Evolutionary conservation across 441 rosid genomes (phyloP).

Genomic region (Corymbia calophylla): DNA sequence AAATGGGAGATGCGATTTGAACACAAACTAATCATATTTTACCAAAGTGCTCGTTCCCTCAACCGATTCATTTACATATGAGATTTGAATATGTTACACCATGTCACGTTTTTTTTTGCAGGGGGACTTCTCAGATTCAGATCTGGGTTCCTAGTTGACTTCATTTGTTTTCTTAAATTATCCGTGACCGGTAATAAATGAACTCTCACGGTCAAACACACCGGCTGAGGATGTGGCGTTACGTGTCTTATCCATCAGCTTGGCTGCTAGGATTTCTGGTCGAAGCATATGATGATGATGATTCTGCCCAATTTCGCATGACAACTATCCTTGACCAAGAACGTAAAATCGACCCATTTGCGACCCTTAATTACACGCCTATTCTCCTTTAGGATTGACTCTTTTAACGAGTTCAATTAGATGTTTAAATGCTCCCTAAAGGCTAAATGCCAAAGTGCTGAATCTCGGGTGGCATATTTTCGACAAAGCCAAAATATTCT

Average conservation of each 20-base stretch:
- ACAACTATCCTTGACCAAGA: not conserved
- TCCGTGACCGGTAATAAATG: not conserved
- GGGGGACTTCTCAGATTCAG: not conserved
- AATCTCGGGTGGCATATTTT: constrained; percentile 3
- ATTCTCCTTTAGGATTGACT: not conserved
- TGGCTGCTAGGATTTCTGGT: not conserved
- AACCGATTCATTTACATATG: not conserved
- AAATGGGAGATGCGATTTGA: not conserved
- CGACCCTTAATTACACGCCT: constrained; percentile 1
- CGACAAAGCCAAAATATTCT: not conserved
- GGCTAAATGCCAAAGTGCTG: constrained; percentile 21
- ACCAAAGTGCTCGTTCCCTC: not conserved
- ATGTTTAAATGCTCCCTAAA: not conserved
- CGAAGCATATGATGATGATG: not conserved
- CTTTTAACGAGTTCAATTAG: not conserved
- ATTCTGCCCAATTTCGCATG: not conserved
- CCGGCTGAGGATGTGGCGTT: not conserved
- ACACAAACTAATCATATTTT: not conserved
- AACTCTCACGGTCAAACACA: not conserved
- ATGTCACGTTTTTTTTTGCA: not conserved
- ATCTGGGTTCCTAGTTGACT: not conserved
- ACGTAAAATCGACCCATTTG: not conserved
- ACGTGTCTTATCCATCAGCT: not conserved
- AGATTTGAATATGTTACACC: not conserved
- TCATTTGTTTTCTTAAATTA: not conserved